Base-by-base conservation (phyloP, 176 grass and related monocot species). In the Eragrostis curvula region DNA sequence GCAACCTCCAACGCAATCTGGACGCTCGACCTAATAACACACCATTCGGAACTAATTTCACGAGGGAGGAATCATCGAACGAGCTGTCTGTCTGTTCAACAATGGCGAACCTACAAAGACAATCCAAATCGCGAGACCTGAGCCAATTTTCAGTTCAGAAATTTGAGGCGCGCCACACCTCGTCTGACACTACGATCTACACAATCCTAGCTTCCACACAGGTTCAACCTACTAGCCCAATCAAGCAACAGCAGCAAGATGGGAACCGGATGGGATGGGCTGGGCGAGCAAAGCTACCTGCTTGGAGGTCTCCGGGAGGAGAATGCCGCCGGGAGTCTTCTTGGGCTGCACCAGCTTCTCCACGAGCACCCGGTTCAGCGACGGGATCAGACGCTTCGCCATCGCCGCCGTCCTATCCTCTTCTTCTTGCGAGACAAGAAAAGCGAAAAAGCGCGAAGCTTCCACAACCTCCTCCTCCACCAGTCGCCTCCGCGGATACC, bases 301-400 rank as follows among this genome's bases (percentile, higher is more conserved):
- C 80, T 89, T 95, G 81, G 92, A 95, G 75, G 91, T 93, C 64
- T 98, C 95, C 23, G 95, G 95, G 70, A 98, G 95, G 61, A 98
- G 90, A 84, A 98, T 88, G 60, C 95, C 95, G 41, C 86, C 84
- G 81, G 57, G 74, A 70, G 86, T 98, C 92, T 89, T 98, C 78
- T 91, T 95, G 20, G 95, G 95, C 50, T 85, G 88, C 79, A 91
- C 81, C 48, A 98, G 71, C 92, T 95, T 98, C 92, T 98, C 86
- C 18, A 98, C 84, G 42, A 98, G 90, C 25, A 98, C 88, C 70
- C 95, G 86, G 82, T 93, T 98, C 76, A 98, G 79, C 77, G 88
- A 90, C 59, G 95, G 95, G 66, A 93, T 80, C 68, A 98, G 69
- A 65, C 95, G 90, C 86, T 74, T 93, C 70, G 95, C 92, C 95